Conservation (phyloP, 1,284 basidiomycete genomes). For the Austroboletus niveus region DNA sequence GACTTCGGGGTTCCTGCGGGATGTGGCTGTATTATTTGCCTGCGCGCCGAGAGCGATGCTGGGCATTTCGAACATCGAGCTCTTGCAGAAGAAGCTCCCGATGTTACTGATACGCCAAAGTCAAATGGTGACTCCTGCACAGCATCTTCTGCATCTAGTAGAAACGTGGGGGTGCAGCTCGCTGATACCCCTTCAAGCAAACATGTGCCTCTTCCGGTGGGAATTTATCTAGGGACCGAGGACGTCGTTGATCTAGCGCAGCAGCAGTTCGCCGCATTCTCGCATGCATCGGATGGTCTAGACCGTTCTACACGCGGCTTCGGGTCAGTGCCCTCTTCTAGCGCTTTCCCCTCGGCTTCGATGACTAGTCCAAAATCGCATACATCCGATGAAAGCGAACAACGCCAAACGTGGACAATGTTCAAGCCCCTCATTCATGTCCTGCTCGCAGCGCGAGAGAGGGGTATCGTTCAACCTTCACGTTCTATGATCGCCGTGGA, state of each 20-base stretch:
- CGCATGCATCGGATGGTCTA: constrained; percentile 7
- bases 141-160: constrained; percentile 4
- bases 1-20: background rate
- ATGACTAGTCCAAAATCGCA: background rate
- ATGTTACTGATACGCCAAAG: constrained; percentile 1
- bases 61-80: background rate
- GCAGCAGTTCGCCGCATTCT: constrained; percentile 4
- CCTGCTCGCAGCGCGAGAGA: constrained; percentile 27
- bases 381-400: constrained; percentile 7
- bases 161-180: constrained; percentile 5
- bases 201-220: background rate
- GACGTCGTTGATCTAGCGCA: constrained; percentile 6
- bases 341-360: constrained; percentile 7
- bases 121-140: constrained; percentile 4
- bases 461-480: constrained; percentile 35
- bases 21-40: constrained; percentile 2
- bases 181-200: constrained; percentile 3
- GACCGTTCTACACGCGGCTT: background rate
- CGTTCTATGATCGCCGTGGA: constrained; percentile 40
- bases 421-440: constrained; percentile 26
- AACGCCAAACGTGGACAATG: constrained; percentile 8
- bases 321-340: constrained; percentile 1
- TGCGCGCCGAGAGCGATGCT: constrained; percentile 7
- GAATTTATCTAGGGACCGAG: background rate
- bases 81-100: background rate